Conservation (phyloP, 305 asterid species). For the Fraxinus sp. region DNA sequence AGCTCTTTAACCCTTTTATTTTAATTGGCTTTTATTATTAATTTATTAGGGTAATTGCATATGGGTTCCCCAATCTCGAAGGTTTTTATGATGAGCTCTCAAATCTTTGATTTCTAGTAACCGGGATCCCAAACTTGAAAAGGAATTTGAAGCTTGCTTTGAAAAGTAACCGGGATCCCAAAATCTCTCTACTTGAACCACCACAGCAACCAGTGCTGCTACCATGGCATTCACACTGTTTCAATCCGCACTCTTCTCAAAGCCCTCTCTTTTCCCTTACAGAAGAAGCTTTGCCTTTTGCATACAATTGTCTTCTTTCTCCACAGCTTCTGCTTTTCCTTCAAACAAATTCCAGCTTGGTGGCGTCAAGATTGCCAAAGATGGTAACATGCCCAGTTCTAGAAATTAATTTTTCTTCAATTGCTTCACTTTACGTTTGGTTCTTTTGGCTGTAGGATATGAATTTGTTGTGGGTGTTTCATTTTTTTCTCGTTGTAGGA, state of each 20-base stretch:
- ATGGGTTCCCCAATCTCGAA: no score
- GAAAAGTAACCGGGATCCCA: no score
- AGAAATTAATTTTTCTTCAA: background rate
- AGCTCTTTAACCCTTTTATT: no score
- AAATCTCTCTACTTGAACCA: background rate
- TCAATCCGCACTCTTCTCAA: constrained; percentile 40
- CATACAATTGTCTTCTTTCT: constrained; percentile 33
- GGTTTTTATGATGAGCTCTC: no score
- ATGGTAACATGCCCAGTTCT: constrained; percentile 37
- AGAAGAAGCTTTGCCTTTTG: constrained; percentile 34
- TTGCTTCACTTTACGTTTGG: background rate
- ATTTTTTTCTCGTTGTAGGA: background rate
- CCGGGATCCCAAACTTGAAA: no score
- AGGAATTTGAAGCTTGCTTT: no score
- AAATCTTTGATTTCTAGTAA: no score
- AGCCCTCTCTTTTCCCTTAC: constrained; percentile 38
- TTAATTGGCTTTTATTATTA: no score
- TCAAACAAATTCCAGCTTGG: constrained; percentile 13
- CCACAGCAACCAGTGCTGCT: constrained; percentile 2
- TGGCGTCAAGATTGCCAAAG: constrained; percentile 41
- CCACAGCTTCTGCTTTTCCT: constrained; percentile 27
- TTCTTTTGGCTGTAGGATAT: background rate
- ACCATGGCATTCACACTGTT: constrained; percentile 58
- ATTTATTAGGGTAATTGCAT: no score
- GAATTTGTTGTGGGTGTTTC: background rate